These are phyloP conservation scores for Amborella trichopoda DNA, from an alignment of 164 flowering plant genomes.

Conservation along the genomic window DNA sequence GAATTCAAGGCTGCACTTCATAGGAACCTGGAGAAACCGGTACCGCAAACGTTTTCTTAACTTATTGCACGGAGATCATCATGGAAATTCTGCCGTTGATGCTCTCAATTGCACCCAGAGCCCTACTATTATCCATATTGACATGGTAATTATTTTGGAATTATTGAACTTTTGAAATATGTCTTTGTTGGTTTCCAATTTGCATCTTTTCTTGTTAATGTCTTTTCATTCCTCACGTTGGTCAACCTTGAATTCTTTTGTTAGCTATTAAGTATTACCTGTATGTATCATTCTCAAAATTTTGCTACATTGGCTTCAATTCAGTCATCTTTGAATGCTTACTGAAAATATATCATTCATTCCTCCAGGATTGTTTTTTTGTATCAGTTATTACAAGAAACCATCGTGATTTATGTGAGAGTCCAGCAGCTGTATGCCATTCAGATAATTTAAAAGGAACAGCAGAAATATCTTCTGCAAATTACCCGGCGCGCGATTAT, in stretches of 20 bases:
- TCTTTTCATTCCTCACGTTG: no score
- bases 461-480: constrained; percentile 95
- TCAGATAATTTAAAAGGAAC: constrained; percentile 92
- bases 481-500: constrained; percentile 81
- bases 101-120: constrained; percentile 14
- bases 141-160: constrained; percentile 51
- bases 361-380: constrained; percentile 86
- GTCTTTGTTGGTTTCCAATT: background rate
- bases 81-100: constrained; percentile 11
- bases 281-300: no score
- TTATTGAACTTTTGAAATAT: background rate
- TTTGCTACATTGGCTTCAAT: no score
- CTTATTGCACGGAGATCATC: constrained; percentile 17
- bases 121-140: constrained; percentile 54
- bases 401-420: constrained; percentile 53
- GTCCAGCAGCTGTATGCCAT: constrained; percentile 92
- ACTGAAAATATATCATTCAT: constrained; percentile 5
- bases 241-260: no score
- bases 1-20: constrained; percentile 92
- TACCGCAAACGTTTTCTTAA: constrained; percentile 70
- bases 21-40: constrained; percentile 96
- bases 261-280: no score
- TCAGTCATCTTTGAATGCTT: background rate
- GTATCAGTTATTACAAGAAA: constrained; percentile 72
- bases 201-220: no score